These are phyloP conservation scores for Extremus antarcticus DNA, from an alignment of 495 filamentous ascomycete genomes.

Conservation along the genomic window DNA sequence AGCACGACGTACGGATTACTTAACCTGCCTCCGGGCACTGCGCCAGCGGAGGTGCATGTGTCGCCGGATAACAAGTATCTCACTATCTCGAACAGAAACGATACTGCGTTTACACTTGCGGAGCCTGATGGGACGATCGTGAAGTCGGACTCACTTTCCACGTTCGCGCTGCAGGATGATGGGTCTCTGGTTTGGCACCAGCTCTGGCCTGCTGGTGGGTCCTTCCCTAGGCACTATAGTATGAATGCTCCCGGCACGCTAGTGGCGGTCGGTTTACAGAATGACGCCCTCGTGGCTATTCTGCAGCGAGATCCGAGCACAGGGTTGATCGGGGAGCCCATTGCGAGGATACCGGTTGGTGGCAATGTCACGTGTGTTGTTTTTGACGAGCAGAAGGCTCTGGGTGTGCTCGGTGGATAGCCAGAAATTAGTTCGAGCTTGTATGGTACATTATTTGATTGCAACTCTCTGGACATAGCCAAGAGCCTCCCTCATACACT, in stretches of 20 bases:
- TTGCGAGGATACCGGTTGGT: slow-evolving; percentile 15
- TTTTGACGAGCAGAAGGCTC: slow-evolving; percentile 23
- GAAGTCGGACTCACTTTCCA: slow-evolving; percentile 36
- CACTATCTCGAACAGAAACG: slow-evolving; percentile 52
- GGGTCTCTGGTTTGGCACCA: slow-evolving; percentile 20
- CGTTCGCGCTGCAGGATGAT: slow-evolving; percentile 25
- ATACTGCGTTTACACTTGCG: slow-evolving; percentile 33
- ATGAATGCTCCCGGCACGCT: slow-evolving; percentile 24
- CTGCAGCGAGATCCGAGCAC: slow-evolving; percentile 22
- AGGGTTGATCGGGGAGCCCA: slow-evolving; percentile 22
- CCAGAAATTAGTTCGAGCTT: no score
- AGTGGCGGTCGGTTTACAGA: slow-evolving; percentile 31
- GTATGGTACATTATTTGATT: neutral
- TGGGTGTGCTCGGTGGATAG: neutral
- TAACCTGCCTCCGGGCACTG: slow-evolving; percentile 26
- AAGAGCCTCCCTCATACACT: no score
- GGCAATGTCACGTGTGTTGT: slow-evolving; percentile 26
- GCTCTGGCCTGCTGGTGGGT: slow-evolving; percentile 29
- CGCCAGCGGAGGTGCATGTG: slow-evolving; percentile 48
- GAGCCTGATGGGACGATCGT: slow-evolving; percentile 12
- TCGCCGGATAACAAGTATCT: slow-evolving; percentile 52
- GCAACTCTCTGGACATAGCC: no score
- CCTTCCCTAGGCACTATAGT: slow-evolving; percentile 32
- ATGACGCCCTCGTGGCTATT: slow-evolving; percentile 19
- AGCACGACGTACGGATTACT: slow-evolving; percentile 20